Base-by-base conservation (phyloP, 1,284 basidiomycete species). In the Inonotus obliquus region DNA sequence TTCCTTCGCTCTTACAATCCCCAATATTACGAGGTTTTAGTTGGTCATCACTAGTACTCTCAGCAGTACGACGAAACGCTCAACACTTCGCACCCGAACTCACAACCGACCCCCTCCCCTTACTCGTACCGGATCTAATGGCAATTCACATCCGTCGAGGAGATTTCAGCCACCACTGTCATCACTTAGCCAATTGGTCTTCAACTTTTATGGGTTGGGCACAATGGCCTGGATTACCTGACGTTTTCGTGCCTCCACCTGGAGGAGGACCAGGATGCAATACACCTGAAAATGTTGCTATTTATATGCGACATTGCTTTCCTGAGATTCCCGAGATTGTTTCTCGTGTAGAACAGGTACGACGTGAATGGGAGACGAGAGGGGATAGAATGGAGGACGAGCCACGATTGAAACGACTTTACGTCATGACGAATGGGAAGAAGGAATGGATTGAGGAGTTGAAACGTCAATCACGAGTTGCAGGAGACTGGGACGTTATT, bases 131-230 rank as follows among this genome's bases (percentile, higher is more conserved):
- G 0, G 79, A 79, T 19, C 71, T 84, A 1, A 71, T 87, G 10
- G 85, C 79, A 1, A 69, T 88, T 3, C 85, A 87, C 64, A 67
- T 86, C 29, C 81, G 85, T 1, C 73, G 85, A 23, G 86, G 86
- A 2, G 85, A 87, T 69, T 88, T 80, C 67, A 61, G 75, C 47
- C 67, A 73, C 1, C 84, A 86, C 65, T 87, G 85, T 63, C 45
- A 64, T 0, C 69, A 75, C 60, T 76, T 86, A 27, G 75, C 74
- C 0, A 66, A 72, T 32, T 81, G 76, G 73, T 66, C 64, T 1
- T 70, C 79, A 2, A 69, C 70, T 17, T 81, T 73, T 71, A 71
- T 75, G 29, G 77, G 76, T 6, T 79, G 77, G 70, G 75, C 71
- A 73, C 74, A 71, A 63, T 75, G 79, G 64, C 75, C 74, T 1